Evolutionary conservation across 192 early-diverging fungal species (phyloP), one percentile per base, ranked within the genome.

Genomic region (Coemansia sp.): DNA sequence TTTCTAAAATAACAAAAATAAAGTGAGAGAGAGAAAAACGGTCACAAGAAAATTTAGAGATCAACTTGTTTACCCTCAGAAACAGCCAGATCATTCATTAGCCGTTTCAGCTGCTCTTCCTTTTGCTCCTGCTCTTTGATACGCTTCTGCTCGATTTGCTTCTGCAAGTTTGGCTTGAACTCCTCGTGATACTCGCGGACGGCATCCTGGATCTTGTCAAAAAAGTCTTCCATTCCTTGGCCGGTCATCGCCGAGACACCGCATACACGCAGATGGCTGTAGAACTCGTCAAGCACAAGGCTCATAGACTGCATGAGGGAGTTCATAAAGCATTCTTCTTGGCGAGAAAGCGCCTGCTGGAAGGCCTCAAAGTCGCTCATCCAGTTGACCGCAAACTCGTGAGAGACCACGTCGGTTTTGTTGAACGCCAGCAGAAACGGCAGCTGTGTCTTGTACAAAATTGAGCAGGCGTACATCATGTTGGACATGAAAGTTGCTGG

Each of bases 401-500:
- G 91, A 14, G 84, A 81, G 33, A 90, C 88, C 12, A 98, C 91
- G 68, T 98, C 93, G 3, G 87, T 90, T 68, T 98, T 98, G 81
- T 94, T 96, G 78, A 98, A 98, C 3, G 91, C 91, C 38, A 98
- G 75, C 30, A 98, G 80, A 56, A 98, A 97, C 18, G 96, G 96
- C 21, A 98, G 75, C 68, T 91, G 90, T 30, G 96, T 98, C 66
- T 96, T 96, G 84, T 98, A 98, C 35, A 98, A 83, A 67, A 98
- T 98, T 37, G 80, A 87, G 71, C 92, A 92, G 26, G 96, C 96
- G 71, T 98, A 98, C 52, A 98, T 80, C 94, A 98, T 96, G 78
- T 98, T 98, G 60, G 88, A 89, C 93, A 98, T 96, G 70, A 98
- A 98, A 2, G 96, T 98, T 12, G 91, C 90, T 6, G 96, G 96